Conservation (phyloP, 495 filamentous ascomycete species). For the Rhizodiscina lignyota region DNA sequence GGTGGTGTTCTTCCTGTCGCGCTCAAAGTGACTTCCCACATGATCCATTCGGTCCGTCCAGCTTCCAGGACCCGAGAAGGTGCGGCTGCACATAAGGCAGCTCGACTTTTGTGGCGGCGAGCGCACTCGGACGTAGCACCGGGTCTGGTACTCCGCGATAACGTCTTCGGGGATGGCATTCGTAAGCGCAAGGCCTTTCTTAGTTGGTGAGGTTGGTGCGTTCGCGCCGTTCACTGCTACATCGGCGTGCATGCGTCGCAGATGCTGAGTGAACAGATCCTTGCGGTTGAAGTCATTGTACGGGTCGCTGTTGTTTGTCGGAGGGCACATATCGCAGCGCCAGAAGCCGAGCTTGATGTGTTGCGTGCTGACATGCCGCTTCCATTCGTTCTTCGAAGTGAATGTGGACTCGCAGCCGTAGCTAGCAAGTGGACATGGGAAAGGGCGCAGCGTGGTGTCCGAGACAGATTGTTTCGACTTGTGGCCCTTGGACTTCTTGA, state of each 20-base stretch:
- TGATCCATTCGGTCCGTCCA: constrained; percentile 91
- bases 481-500: background rate
- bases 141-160: constrained; percentile 28
- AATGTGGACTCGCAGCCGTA: constrained; percentile 80
- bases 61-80: constrained; percentile 43
- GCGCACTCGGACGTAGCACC: constrained; percentile 44
- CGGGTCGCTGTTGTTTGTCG: constrained; percentile 26
- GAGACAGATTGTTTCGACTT: background rate
- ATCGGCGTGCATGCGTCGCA: constrained; percentile 81
- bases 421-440: constrained; percentile 62
- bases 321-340: constrained; percentile 55
- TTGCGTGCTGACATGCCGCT: constrained; percentile 70
- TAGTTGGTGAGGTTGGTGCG: background rate
- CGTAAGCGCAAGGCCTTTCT: background rate
- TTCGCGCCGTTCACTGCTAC: constrained; percentile 18
- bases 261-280: constrained; percentile 83
- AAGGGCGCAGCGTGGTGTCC: constrained; percentile 41
- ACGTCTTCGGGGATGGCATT: constrained; percentile 13
- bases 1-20: constrained; percentile 19
- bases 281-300: constrained; percentile 77
- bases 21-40: constrained; percentile 64
- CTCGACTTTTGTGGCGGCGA: constrained; percentile 39
- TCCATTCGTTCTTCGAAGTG: constrained; percentile 92
- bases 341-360: constrained; percentile 69
- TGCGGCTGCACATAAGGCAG: constrained; percentile 50